Evolutionary conservation across 306 rosid genomes (phyloP).

Genomic region (Albizia julibrissin): DNA sequence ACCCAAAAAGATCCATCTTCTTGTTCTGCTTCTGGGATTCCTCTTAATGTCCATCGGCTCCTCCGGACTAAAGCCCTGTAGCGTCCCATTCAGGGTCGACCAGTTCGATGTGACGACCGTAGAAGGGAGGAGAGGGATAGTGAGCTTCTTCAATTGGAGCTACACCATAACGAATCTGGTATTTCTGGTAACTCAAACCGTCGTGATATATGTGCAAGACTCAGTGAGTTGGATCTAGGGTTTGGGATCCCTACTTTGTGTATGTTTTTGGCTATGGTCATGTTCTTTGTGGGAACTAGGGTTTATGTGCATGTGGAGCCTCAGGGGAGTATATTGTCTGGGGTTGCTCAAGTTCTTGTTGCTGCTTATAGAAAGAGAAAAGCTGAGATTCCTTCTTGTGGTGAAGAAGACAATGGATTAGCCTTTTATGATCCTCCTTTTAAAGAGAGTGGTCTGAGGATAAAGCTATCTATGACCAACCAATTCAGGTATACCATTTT

Average conservation of each 20-base stretch:
- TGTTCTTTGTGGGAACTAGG: conserved; percentile 46
- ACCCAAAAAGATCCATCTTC: conserved; percentile 42
- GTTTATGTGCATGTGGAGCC: conserved; percentile 45
- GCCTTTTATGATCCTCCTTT: conserved; percentile 48
- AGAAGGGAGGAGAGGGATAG: conserved; percentile 61
- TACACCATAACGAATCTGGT: conserved; percentile 46
- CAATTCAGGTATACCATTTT: conserved; percentile 42
- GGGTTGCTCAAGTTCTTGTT: conserved; percentile 47
- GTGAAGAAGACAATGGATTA: background rate
- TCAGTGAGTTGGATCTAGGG: conserved; percentile 80
- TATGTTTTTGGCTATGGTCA: conserved; percentile 40
- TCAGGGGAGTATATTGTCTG: conserved; percentile 47
- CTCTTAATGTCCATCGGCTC: conserved; percentile 56
- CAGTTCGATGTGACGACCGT: conserved; percentile 71
- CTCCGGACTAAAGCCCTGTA: conserved; percentile 82
- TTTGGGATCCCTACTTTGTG: conserved; percentile 57
- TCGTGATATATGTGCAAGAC: conserved; percentile 73
- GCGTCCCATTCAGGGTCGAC: conserved; percentile 82
- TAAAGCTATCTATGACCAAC: conserved; percentile 48
- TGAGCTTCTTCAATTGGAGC: conserved; percentile 78
- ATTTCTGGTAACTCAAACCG: conserved; percentile 47
- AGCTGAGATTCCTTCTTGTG: conserved; percentile 33
- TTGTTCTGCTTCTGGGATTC: conserved; percentile 52
- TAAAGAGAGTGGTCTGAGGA: conserved; percentile 17
- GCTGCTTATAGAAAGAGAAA: conserved; percentile 53